Conservation (phyloP, 2,329 filamentous ascomycete species). For the Phaeoacremonium minimum region DNA sequence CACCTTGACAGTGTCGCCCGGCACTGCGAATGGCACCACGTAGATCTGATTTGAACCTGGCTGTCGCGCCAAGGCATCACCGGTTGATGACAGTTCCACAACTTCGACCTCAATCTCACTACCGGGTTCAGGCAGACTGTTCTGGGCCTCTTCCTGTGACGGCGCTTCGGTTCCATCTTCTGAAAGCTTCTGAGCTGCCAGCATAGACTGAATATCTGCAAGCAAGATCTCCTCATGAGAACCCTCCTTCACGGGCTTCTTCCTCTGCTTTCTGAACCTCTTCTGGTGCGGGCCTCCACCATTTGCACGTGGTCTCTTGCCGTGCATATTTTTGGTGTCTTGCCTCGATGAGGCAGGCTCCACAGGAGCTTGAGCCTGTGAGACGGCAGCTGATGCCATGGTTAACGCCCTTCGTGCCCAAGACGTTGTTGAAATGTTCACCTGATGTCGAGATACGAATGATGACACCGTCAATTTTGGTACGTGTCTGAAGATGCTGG, state of each 20-base stretch:
- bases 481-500: no score
- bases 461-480: no score
- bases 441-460: no score
- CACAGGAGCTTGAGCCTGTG: no score
- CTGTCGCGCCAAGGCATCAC: constrained; percentile 80
- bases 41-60: constrained; percentile 66
- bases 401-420: no score
- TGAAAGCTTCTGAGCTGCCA: constrained; percentile 34
- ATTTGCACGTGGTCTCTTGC: constrained; percentile 5
- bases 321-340: no score
- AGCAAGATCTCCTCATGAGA: constrained; percentile 64
- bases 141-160: constrained; percentile 16
- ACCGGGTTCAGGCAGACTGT: constrained; percentile 57
- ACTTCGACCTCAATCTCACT: constrained; percentile 81
- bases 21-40: constrained; percentile 82
- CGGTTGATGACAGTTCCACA: constrained; percentile 79
- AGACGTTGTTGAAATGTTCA: no score
- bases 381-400: no score
- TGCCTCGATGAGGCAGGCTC: no score
- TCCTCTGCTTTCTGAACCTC: constrained; percentile 54
- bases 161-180: constrained; percentile 20
- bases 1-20: constrained; percentile 75
- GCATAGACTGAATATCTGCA: constrained; percentile 55
- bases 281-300: constrained; percentile 26
- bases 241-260: constrained; percentile 51